Conservation (phyloP, 2,329 filamentous ascomycete genomes). For the Podosphaera xanthii region DNA sequence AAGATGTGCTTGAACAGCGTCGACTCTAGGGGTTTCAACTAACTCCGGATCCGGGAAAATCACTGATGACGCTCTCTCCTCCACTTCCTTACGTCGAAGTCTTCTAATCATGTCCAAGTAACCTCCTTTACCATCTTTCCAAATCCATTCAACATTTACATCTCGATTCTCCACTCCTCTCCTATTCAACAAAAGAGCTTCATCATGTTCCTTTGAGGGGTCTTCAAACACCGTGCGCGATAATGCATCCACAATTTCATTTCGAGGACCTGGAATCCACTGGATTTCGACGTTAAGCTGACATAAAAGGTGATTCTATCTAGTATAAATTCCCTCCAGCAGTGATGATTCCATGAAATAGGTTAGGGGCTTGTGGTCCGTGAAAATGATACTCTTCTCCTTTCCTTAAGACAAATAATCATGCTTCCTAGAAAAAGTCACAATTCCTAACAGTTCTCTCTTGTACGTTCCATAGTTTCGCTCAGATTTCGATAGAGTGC, state of each 20-base stretch:
- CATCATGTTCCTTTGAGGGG: not conserved
- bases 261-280: not conserved
- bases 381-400: not conserved
- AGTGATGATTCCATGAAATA: not conserved
- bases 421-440: not conserved
- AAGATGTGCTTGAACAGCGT: not conserved
- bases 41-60: not conserved
- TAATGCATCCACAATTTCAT: not conserved
- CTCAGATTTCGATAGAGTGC: not conserved
- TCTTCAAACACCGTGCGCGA: not conserved
- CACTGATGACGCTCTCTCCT: not conserved
- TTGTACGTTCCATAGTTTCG: not conserved
- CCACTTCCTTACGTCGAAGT: not conserved
- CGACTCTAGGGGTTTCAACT: not conserved
- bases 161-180: not conserved
- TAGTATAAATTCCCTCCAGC: not conserved
- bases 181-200: not conserved
- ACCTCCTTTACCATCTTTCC: not conserved
- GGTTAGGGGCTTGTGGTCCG: not conserved
- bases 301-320: not conserved
- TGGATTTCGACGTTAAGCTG: slow-evolving; percentile 1
- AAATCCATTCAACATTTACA: not conserved
- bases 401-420: not conserved
- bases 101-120: not conserved
- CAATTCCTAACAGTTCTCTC: not conserved